A percentile compares a stretch with the other conserved stretches of the same genome.
Conservation (phyloP, 2,329 filamentous ascomycete genomes). For the Pestalotiopsis sp. region DNA sequence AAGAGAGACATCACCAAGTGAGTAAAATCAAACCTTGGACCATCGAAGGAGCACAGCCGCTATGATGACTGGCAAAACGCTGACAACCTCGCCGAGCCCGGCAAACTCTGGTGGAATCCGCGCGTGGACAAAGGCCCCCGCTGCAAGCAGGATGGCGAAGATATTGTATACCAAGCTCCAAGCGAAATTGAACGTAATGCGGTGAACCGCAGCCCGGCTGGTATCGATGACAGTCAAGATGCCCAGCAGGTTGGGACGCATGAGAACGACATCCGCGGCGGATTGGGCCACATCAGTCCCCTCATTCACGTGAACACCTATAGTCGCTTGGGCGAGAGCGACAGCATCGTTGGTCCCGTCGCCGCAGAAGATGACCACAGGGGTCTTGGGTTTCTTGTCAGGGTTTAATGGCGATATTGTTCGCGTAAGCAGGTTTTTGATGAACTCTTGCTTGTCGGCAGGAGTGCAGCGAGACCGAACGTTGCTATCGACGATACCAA, state of each 20-base stretch:
- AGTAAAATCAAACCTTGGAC: constrained; percentile 27
- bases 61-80: constrained; percentile 69
- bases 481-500: constrained; percentile 40
- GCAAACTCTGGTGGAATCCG: constrained; percentile 53
- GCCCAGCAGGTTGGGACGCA: constrained; percentile 56
- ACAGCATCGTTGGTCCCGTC: constrained; percentile 81
- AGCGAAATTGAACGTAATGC: constrained; percentile 68
- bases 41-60: constrained; percentile 54
- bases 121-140: constrained; percentile 62
- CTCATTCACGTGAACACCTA: constrained; percentile 69
- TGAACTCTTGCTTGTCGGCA: constrained; percentile 47
- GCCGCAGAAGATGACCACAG: constrained; percentile 66
- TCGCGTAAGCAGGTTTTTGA: constrained; percentile 36
- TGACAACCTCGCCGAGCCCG: constrained; percentile 69
- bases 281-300: constrained; percentile 65
- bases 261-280: constrained; percentile 70
- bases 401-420: not conserved
- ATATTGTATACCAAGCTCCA: constrained; percentile 75
- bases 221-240: constrained; percentile 61
- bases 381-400: not conserved
- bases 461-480: constrained; percentile 46
- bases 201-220: constrained; percentile 41
- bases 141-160: constrained; percentile 66
- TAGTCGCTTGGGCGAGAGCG: constrained; percentile 69
- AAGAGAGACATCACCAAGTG: too few species aligned